These are phyloP conservation scores for Agaricus subrufescens DNA, from an alignment of 768 basidiomycete genomes.

Conservation along the genomic window DNA sequence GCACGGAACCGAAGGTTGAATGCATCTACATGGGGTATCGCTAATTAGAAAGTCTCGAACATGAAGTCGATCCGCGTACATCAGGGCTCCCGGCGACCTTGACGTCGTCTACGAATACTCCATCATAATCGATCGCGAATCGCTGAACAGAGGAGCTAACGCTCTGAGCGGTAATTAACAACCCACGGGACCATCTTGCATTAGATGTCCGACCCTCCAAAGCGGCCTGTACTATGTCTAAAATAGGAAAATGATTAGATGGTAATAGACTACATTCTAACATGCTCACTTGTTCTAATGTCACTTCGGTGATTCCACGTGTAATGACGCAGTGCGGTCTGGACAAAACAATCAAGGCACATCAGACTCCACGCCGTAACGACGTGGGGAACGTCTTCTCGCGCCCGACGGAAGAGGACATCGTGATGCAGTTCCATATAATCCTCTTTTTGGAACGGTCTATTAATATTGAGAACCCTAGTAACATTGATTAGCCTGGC, in stretches of 20 bases:
- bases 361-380: constrained; percentile 48
- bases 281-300: constrained; percentile 53
- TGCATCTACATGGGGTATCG: constrained; percentile 45
- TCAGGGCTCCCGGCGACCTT: constrained; percentile 69
- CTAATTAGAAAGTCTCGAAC: background rate
- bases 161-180: constrained; percentile 69
- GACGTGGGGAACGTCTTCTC: constrained; percentile 60
- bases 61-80: constrained; percentile 32
- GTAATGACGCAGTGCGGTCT: constrained; percentile 69
- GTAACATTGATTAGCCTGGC: too few species aligned
- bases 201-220: constrained; percentile 70
- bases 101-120: constrained; percentile 72
- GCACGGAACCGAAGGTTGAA: constrained; percentile 60
- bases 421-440: too few species aligned
- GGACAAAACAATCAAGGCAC: constrained; percentile 61
- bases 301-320: constrained; percentile 55
- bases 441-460: too few species aligned
- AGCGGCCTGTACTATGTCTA: constrained; percentile 67
- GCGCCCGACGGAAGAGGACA: too few species aligned
- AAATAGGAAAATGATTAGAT: background rate
- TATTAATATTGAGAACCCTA: too few species aligned
- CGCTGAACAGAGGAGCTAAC: constrained; percentile 55
- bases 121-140: constrained; percentile 17
- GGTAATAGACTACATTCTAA: background rate
- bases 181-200: constrained; percentile 62